phyloP scores from a whole-genome alignment of 2,329 filamentous ascomycete genomes.

The Pseudocercospora crystallina region DNA sequence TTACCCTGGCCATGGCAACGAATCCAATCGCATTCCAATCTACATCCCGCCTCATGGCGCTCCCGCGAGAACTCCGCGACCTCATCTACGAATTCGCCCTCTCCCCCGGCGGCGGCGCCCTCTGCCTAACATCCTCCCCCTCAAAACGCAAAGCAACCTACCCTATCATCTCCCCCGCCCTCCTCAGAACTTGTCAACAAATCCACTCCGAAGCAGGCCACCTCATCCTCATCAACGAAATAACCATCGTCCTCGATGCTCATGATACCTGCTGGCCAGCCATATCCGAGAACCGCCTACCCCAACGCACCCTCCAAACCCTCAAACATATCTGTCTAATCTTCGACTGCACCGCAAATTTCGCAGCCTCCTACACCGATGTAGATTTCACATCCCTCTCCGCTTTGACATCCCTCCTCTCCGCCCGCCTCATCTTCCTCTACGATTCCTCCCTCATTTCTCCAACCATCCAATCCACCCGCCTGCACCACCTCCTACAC shows the following conservation, averaged over 20 bases:
- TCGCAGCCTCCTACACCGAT: constrained; percentile 23
- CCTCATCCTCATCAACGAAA: constrained; percentile 44
- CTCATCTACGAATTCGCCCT: constrained; percentile 27
- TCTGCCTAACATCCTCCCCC: constrained; percentile 22
- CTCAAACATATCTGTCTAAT: constrained; percentile 26
- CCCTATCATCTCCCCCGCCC: constrained; percentile 37
- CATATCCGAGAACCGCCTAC: constrained; percentile 24
- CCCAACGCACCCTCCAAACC: constrained; percentile 21
- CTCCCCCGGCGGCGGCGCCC: constrained; percentile 17
- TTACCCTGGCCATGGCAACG: neutral
- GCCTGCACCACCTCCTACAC: too few relatives aligned
- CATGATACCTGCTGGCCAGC: constrained; percentile 29
- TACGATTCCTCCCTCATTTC: neutral
- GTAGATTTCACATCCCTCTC: constrained; percentile 24
- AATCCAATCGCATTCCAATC: neutral
- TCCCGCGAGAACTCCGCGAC: constrained; percentile 29
- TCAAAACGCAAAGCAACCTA: constrained; percentile 19
- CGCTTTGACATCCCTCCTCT: constrained; percentile 9
- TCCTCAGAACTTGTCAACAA: constrained; percentile 41
- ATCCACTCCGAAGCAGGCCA: constrained; percentile 41
- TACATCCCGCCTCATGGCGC: constrained; percentile 21
- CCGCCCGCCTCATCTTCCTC: constrained; percentile 8
- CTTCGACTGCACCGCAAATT: constrained; percentile 26
- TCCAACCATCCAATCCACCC: too few relatives aligned
- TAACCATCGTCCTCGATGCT: constrained; percentile 41